These are phyloP conservation scores for Pyracantha coccinea DNA, from an alignment of 331 rosid species.

Conservation along the genomic window DNA sequence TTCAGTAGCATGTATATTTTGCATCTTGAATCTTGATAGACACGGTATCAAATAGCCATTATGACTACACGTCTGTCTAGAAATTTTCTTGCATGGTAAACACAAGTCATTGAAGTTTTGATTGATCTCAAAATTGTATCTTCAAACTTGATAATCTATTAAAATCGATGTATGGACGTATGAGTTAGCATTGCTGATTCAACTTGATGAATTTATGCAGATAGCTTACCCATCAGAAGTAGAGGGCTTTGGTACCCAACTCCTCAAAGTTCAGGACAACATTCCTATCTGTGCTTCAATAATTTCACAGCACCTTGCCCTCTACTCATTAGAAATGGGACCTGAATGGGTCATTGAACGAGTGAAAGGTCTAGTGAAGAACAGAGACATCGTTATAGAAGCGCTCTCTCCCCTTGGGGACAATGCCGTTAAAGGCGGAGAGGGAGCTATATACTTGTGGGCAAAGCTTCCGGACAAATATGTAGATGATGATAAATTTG, in stretches of 20 bases:
- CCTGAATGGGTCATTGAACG: constrained; percentile 66
- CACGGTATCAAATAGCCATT: background rate
- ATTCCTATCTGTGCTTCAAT: constrained; percentile 94
- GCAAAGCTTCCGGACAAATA: constrained; percentile 75
- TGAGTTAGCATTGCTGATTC: background rate
- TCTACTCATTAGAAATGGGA: constrained; percentile 68
- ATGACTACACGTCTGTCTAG: background rate
- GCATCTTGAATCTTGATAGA: background rate
- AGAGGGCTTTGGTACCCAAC: constrained; percentile 63
- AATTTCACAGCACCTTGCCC: constrained; percentile 84
- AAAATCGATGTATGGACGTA: background rate
- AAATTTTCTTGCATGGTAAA: background rate
- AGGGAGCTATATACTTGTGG: constrained; percentile 93
- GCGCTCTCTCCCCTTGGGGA: constrained; percentile 76
- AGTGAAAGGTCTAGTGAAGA: constrained; percentile 56
- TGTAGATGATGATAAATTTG: constrained; percentile 47
- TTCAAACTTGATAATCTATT: background rate
- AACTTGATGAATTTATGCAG: constrained; percentile 38
- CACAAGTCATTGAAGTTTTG: background rate
- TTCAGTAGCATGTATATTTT: background rate
- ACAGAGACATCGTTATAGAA: constrained; percentile 47
- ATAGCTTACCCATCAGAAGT: constrained; percentile 94
- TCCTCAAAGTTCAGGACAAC: constrained; percentile 96
- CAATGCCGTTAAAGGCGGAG: constrained; percentile 81
- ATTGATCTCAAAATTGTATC: background rate